Evolutionary conservation across 1,284 basidiomycete genomes (phyloP), one percentile per base, ranked within the genome.

Genomic region (Rhizoctonia solani): DNA sequence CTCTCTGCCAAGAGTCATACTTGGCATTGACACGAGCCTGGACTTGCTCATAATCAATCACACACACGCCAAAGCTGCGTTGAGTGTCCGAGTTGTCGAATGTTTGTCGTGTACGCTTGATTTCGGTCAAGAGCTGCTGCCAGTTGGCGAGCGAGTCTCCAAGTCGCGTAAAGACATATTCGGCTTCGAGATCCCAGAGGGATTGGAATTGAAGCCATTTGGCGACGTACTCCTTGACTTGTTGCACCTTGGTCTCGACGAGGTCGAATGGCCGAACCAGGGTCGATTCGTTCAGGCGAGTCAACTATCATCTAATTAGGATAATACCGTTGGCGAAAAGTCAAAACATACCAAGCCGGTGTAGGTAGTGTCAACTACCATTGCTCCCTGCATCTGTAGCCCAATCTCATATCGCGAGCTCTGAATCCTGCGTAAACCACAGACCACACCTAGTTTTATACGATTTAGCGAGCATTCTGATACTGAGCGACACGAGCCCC

Each of bases 201-300:
- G 95, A 96, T 78, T 99, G 97, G 85, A 99, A 99, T 75, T 96
- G 95, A 0, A 98, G 86, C 96, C 97, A 99, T 79, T 97, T 97
- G 71, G 84, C 90, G 56, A 98, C 94, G 76, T 99, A 99, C 47
- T 89, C 88, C 72, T 85, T 88, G 61, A 99, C 84, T 70, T 92
- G 87, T 68, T 88, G 87, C 6, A 97, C 86, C 78, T 98, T 98
- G 73, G 80, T 80, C 78, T 98, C 95, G 74, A 99, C 89, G 16
- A 98, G 82, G 0, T 85, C 79, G 74, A 99, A 94, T 0, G 96
- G 94, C 46, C 86, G 86, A 72, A 89, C 84, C 4, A 99, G 84
- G 0, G 88, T 88, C 53, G 85, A 81, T 66, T 91, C 87, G 29
- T 84, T 78, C 77, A 97, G 87, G 66, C 82, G 84, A 1, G 88